Percentiles rank a stretch among this genome's conserved stretches.
Evolutionary conservation across 805 yeast genomes (phyloP).

Genomic region (Ogataea trehalophila): DNA sequence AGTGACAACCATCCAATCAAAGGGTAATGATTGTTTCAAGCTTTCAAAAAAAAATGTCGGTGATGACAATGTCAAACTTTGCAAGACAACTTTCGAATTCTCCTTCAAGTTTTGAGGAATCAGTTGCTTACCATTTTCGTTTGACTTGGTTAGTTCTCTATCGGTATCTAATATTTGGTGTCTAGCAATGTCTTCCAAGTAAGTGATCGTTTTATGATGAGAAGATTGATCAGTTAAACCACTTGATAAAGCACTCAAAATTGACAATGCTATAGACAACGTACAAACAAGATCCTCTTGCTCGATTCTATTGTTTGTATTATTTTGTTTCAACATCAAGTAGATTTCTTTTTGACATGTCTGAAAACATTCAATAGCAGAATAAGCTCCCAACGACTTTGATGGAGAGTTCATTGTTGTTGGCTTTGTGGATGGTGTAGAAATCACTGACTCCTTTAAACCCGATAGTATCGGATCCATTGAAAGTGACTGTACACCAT

Average conservation of each 20-base stretch:
- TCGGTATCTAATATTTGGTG: slow-evolving; percentile 25
- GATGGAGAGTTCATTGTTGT: background rate
- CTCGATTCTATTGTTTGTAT: slow-evolving; percentile 2
- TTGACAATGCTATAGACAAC: slow-evolving; percentile 16
- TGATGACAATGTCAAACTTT: slow-evolving; percentile 1
- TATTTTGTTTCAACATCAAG: background rate
- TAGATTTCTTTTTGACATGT: background rate
- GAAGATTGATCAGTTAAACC: slow-evolving; percentile 12
- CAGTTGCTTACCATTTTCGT: slow-evolving; percentile 12
- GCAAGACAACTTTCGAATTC: too few species aligned
- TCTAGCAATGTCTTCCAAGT: slow-evolving; percentile 24
- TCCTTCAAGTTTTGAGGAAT: slow-evolving; percentile 11
- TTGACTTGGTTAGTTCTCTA: slow-evolving; percentile 16
- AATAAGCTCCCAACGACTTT: background rate
- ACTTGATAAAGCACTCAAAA: slow-evolving; percentile 23
- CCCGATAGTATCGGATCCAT: slow-evolving; percentile 46
- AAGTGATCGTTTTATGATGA: slow-evolving; percentile 14
- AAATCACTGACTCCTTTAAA: slow-evolving; percentile 45
- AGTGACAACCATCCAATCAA: slow-evolving; percentile 53
- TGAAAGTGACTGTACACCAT: slow-evolving; percentile 29
- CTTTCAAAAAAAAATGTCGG: slow-evolving; percentile 8
- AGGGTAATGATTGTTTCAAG: slow-evolving; percentile 32
- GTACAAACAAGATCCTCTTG: slow-evolving; percentile 16
- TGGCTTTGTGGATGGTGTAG: slow-evolving; percentile 35
- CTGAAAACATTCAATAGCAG: slow-evolving; percentile 1